Base-by-base conservation (phyloP, 2,329 filamentous ascomycete genomes). In the Diplodia mutila region DNA sequence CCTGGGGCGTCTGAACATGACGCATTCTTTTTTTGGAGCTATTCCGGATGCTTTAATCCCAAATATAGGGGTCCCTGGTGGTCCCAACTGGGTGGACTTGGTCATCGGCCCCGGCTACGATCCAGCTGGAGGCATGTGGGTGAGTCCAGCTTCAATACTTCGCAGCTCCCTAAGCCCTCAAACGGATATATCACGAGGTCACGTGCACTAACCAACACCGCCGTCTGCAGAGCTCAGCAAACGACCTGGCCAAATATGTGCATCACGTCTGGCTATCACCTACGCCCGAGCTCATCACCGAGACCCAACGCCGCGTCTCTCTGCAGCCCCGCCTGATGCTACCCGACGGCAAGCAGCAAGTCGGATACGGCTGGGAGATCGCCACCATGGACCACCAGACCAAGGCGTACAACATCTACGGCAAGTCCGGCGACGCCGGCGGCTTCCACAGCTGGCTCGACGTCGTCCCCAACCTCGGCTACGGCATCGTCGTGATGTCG, bases 371-470 rank as follows among this genome's bases (percentile, higher is more conserved):
- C 2, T 76, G 75, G 73, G 75, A 77, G 29, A 77, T 75, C n/a
- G 69, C 61, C 1, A 37, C 57, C 42, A 14, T 4, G 2, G 7
- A n/a, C 72, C 7, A 52, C 32, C 42, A n/a, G 6, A 25, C 51
- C 25, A 66, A 53, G 42, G 46, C 21, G 9, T 76, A 76, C 66
- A 69, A 66, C 21, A 65, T 72, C 48, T 77, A 74, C 66, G 75
- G 75, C 12, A 77, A 77, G 52, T 72, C 74, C n/a, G 75, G 75
- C 2, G 72, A 75, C 49, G 75, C 72, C 14, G 75, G 75, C 27
- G 75, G 75, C n/a, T 77, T 71, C 72, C 73, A 73, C 61, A 70
- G 71, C 2, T 76, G 74, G 74, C 72, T 77, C 9, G 75, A 77
- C 34, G 68, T 71, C 1, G 71, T 76, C 25, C 74, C 75, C 14